A percentile compares a stretch with the other conserved stretches of the same genome.
These are phyloP conservation scores for Arthrobotrys sinensis DNA, from an alignment of 2,329 filamentous ascomycete genomes.

Conservation along the genomic window DNA sequence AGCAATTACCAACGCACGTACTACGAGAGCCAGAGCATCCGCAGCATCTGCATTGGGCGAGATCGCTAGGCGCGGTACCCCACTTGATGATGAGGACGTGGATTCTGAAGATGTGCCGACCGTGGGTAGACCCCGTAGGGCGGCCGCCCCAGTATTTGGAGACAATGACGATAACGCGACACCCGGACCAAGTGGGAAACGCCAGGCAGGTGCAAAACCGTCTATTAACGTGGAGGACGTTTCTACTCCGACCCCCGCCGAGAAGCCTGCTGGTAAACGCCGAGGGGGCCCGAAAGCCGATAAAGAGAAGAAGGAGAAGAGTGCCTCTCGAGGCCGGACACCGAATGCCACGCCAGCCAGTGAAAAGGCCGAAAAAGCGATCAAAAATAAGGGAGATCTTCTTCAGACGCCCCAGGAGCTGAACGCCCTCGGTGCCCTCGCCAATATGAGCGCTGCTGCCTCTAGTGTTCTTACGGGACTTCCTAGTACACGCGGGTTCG, in stretches of 20 bases:
- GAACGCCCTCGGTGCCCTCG: constrained; percentile 60
- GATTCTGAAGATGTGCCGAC: constrained; percentile 67
- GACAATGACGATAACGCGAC: constrained; percentile 59
- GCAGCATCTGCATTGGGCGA: constrained; percentile 73
- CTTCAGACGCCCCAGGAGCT: constrained; percentile 49
- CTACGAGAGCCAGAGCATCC: constrained; percentile 73
- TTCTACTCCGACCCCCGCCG: constrained; percentile 49
- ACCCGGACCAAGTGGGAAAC: constrained; percentile 46
- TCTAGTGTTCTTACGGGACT: background rate
- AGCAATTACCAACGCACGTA: constrained; percentile 69
- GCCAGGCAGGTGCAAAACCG: constrained; percentile 37
- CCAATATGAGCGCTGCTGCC: constrained; percentile 53
- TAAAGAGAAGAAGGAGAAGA: constrained; percentile 63
- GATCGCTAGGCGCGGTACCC: constrained; percentile 70
- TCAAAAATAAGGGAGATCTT: constrained; percentile 50
- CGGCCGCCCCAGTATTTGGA: constrained; percentile 67
- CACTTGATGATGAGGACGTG: constrained; percentile 66
- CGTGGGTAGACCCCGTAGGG: constrained; percentile 71
- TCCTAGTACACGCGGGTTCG: constrained; percentile 29
- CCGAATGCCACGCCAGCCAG: constrained; percentile 44
- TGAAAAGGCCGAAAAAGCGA: constrained; percentile 42
- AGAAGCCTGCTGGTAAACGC: constrained; percentile 52
- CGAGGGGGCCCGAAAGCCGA: constrained; percentile 60
- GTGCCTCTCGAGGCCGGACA: constrained; percentile 48
- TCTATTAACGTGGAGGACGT: constrained; percentile 51